Evolutionary conservation across 2,329 filamentous ascomycete genomes (phyloP).

Genomic region (Seiridium cupressi): DNA sequence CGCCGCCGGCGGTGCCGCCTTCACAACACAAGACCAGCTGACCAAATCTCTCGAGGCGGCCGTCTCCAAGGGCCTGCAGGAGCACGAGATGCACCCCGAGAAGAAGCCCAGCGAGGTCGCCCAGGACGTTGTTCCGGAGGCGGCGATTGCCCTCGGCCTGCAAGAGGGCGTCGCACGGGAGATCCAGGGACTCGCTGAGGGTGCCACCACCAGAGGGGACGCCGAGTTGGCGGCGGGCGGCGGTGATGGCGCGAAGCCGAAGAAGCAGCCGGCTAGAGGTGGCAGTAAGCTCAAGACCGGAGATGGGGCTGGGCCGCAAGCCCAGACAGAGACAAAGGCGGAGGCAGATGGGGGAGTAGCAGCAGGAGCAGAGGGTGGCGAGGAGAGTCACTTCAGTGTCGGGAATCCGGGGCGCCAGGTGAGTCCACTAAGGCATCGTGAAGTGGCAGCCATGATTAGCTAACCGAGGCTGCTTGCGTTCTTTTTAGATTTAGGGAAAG

Average conservation of each 20-base stretch:
- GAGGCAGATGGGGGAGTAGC: too few relatives aligned
- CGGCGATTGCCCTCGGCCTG: too few relatives aligned
- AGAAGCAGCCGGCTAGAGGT: too few relatives aligned
- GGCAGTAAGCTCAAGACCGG: too few relatives aligned
- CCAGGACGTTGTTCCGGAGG: not conserved
- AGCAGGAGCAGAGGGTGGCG: not conserved
- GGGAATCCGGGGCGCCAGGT: not conserved
- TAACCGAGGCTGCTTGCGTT: not conserved
- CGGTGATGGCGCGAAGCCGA: too few relatives aligned
- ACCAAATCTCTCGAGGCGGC: not conserved
- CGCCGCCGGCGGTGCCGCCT: conserved; percentile 29
- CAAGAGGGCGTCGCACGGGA: too few relatives aligned
- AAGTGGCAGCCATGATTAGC: not conserved
- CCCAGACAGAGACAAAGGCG: too few relatives aligned
- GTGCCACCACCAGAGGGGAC: too few relatives aligned
- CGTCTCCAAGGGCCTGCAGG: not conserved
- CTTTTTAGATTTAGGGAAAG: too few relatives aligned
- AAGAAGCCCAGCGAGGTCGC: not conserved
- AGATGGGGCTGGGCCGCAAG: too few relatives aligned
- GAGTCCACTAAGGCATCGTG: not conserved
- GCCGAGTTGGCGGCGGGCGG: too few relatives aligned
- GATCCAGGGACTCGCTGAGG: too few relatives aligned
- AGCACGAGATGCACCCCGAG: not conserved
- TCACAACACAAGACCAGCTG: not conserved
- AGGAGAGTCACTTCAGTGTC: not conserved